phyloP scores from a whole-genome alignment of 768 basidiomycete species.

The Lentinula edodes region DNA sequence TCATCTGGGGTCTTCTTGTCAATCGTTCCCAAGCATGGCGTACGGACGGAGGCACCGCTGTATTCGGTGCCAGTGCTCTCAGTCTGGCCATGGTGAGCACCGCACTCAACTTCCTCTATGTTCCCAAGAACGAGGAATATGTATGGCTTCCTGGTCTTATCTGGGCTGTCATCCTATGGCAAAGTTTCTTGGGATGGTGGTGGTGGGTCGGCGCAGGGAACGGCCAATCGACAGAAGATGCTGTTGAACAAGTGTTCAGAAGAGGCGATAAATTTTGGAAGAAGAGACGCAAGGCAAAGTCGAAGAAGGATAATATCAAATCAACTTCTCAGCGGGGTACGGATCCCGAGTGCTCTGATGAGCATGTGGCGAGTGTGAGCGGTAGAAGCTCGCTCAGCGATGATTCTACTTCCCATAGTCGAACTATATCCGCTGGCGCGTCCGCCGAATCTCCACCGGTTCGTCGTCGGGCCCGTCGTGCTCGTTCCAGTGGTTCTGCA shows the following conservation, averaged over 20 bases:
- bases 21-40: slow-evolving; percentile 94
- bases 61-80: slow-evolving; percentile 84
- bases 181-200: slow-evolving; percentile 97
- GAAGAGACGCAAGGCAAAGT: slow-evolving; percentile 25
- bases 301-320: slow-evolving; percentile 28
- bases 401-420: neutral
- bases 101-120: slow-evolving; percentile 82
- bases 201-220: slow-evolving; percentile 98
- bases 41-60: slow-evolving; percentile 92
- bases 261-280: slow-evolving; percentile 31
- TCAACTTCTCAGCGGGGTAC: neutral
- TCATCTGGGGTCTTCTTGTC: slow-evolving; percentile 90
- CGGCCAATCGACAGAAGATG: slow-evolving; percentile 40
- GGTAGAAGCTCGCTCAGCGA: neutral
- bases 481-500: neutral
- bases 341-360: neutral
- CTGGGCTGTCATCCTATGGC: slow-evolving; percentile 94
- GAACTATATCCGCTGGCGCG: neutral
- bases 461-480: slow-evolving; percentile 10
- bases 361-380: neutral
- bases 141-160: slow-evolving; percentile 89
- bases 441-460: neutral
- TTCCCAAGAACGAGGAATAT: slow-evolving; percentile 77
- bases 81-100: slow-evolving; percentile 79
- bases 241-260: slow-evolving; percentile 59